Percentiles rank a stretch among this genome's conserved stretches.
Evolutionary conservation across 345 rosid genomes (phyloP).

Genomic region (Noccaea caerulescens): DNA sequence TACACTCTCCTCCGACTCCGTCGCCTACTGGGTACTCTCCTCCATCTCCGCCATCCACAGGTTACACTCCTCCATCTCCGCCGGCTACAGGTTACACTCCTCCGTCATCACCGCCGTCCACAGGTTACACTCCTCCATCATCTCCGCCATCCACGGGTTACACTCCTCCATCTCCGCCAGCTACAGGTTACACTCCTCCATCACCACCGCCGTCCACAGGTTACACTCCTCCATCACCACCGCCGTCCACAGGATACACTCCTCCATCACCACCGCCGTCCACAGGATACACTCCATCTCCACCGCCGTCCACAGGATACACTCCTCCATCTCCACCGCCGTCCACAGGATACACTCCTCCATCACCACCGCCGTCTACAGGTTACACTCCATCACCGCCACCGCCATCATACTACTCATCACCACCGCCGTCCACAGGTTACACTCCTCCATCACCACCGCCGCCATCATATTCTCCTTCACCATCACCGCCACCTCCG

Average conservation of each 20-base stretch:
- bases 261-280: slow-evolving; percentile 41
- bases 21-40: slow-evolving; percentile 35
- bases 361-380: slow-evolving; percentile 18
- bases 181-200: slow-evolving; percentile 51
- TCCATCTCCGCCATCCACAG: slow-evolving; percentile 44
- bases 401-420: slow-evolving; percentile 26
- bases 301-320: slow-evolving; percentile 38
- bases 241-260: slow-evolving; percentile 30
- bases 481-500: slow-evolving; percentile 37
- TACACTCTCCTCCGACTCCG: not conserved
- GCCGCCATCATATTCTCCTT: slow-evolving; percentile 33
- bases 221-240: slow-evolving; percentile 30
- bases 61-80: slow-evolving; percentile 35
- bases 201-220: slow-evolving; percentile 44
- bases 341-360: slow-evolving; percentile 21
- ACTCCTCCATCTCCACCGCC: not conserved
- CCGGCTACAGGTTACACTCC: slow-evolving; percentile 38
- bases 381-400: slow-evolving; percentile 46
- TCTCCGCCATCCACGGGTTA: slow-evolving; percentile 41
- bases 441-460: slow-evolving; percentile 42
- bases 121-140: slow-evolving; percentile 8
- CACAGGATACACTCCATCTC: slow-evolving; percentile 33
- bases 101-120: slow-evolving; percentile 23
- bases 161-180: slow-evolving; percentile 24
- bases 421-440: slow-evolving; percentile 38